phyloP scores from a whole-genome alignment of 345 rosid species.

The Stellera chamaejasme region DNA sequence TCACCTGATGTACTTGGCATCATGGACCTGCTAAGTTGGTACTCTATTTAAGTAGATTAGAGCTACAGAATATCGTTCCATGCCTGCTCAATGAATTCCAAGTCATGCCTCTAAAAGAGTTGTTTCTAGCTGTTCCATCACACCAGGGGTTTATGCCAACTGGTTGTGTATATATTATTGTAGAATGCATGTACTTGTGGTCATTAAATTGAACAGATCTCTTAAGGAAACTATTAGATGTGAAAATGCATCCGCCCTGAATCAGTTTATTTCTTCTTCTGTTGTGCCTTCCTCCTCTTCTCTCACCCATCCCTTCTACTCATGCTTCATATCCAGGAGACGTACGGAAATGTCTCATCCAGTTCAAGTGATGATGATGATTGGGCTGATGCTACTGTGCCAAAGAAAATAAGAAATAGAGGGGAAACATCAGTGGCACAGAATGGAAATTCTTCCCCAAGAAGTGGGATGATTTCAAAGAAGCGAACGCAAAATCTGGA shows the following conservation, averaged over 20 bases:
- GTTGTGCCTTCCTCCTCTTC: constrained; percentile 4
- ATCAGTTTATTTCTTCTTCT: neutral
- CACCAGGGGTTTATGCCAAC: no score
- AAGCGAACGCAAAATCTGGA: constrained; percentile 16
- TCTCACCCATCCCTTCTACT: constrained; percentile 16
- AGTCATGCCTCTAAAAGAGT: no score
- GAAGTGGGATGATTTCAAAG: constrained; percentile 9
- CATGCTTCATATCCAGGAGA: constrained; percentile 45
- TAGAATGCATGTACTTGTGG: no score
- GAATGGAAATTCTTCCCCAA: constrained; percentile 24
- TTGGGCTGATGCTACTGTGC: constrained; percentile 27
- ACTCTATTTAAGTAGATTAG: no score
- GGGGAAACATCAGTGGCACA: constrained; percentile 20
- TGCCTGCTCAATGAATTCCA: no score
- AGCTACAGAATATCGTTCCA: no score
- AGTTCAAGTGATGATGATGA: constrained; percentile 63
- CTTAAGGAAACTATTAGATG: neutral
- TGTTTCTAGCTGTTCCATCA: no score
- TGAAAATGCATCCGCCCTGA: neutral
- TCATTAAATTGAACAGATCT: neutral
- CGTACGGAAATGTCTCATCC: constrained; percentile 45
- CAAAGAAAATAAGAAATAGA: constrained; percentile 27
- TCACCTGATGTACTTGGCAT: no score
- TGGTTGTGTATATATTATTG: no score
- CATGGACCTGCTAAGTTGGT: no score